Conservation (phyloP, 306 rosid species). For the Sicyos edulis region DNA sequence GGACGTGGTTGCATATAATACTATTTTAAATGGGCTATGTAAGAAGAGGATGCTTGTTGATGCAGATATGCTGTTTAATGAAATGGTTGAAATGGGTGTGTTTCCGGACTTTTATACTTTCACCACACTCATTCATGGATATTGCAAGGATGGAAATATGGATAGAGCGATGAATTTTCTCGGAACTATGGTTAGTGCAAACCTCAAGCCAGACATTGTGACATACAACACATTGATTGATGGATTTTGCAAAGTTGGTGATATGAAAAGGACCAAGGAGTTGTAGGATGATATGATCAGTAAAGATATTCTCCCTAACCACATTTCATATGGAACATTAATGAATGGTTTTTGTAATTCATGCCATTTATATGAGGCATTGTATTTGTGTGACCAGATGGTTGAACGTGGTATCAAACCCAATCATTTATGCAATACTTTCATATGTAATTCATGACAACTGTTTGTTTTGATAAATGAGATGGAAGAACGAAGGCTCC, state of each 20-base stretch:
- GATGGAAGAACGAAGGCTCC: slow-evolving; percentile 67
- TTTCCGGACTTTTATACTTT: slow-evolving; percentile 78
- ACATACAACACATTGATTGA: slow-evolving; percentile 73
- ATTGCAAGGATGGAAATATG: slow-evolving; percentile 74
- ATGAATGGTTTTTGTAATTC: slow-evolving; percentile 72
- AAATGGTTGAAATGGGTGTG: slow-evolving; percentile 82
- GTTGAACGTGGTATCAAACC: slow-evolving; percentile 64
- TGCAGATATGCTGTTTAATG: slow-evolving; percentile 60
- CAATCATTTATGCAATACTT: slow-evolving; percentile 70
- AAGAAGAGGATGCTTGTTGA: slow-evolving; percentile 62
- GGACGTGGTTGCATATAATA: slow-evolving; percentile 75
- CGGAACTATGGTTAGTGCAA: slow-evolving; percentile 45
- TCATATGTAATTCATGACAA: no score
- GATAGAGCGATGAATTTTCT: slow-evolving; percentile 49
- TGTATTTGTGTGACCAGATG: slow-evolving; percentile 77
- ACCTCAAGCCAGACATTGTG: slow-evolving; percentile 76
- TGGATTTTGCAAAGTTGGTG: slow-evolving; percentile 85
- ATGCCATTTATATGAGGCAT: slow-evolving; percentile 58
- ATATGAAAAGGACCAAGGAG: slow-evolving; percentile 64
- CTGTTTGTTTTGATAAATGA: slow-evolving; percentile 39
- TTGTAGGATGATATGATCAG: slow-evolving; percentile 65
- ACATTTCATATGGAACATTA: slow-evolving; percentile 60
- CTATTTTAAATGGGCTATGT: slow-evolving; percentile 75
- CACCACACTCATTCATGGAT: slow-evolving; percentile 81
- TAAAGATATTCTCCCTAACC: slow-evolving; percentile 48